A percentile compares a stretch with the other conserved stretches of the same genome.
These are phyloP conservation scores for Naganishia randhawae DNA, from an alignment of 768 basidiomycete genomes.

Conservation along the genomic window DNA sequence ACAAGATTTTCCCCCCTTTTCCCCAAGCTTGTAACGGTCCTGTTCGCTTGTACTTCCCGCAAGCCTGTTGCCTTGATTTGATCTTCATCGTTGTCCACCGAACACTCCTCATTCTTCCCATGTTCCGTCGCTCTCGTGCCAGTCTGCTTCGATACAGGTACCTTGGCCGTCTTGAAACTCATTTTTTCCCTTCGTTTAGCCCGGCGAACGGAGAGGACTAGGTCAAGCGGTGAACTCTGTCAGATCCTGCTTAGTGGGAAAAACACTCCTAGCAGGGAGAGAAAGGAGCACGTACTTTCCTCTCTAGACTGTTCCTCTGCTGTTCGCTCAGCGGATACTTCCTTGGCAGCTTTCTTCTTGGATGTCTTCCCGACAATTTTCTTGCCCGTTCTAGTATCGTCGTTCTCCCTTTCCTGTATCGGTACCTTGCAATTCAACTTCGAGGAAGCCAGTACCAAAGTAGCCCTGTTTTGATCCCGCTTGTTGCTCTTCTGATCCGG, in stretches of 20 bases:
- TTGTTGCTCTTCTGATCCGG: neutral
- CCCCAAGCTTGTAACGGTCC: neutral
- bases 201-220: slow-evolving; percentile 6
- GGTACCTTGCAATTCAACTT: neutral
- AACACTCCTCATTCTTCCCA: neutral
- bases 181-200: slow-evolving; percentile 5
- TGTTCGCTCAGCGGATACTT: neutral
- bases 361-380: neutral
- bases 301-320: slow-evolving; percentile 14
- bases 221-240: neutral
- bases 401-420: neutral
- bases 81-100: neutral
- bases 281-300: slow-evolving; percentile 1
- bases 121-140: neutral
- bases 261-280: neutral
- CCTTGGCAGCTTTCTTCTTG: neutral
- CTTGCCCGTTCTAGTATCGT: neutral
- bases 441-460: neutral
- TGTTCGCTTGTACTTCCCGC: neutral
- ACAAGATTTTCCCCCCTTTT: too few species aligned
- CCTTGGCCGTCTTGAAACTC: neutral
- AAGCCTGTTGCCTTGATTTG: neutral
- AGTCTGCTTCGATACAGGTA: neutral
- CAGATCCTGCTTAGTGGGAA: slow-evolving; percentile 11
- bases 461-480: neutral